Evolutionary conservation across 257 asterid species (phyloP).

Genomic region (Forsythia viridissima): DNA sequence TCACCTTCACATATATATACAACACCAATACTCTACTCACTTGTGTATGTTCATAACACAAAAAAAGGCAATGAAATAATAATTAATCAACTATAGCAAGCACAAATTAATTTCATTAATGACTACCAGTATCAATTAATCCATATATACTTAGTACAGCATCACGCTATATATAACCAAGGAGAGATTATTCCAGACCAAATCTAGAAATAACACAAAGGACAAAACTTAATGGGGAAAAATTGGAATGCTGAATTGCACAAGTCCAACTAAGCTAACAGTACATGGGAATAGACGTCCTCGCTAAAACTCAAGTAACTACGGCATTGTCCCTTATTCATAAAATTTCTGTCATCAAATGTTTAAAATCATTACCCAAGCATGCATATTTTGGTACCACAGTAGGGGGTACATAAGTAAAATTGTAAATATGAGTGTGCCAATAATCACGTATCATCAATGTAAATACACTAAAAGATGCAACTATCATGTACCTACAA

Average conservation of each 20-base stretch:
- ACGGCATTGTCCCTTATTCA: no score
- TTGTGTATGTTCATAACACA: neutral
- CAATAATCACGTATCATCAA: neutral
- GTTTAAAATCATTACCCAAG: no score
- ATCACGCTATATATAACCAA: neutral
- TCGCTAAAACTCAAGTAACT: no score
- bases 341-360: no score
- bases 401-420: no score
- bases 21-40: neutral
- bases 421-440: neutral
- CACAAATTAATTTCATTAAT: neutral
- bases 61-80: conserved; percentile 4
- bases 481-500: neutral
- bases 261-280: neutral
- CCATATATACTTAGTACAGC: neutral
- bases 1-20: conserved; percentile 4
- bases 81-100: neutral
- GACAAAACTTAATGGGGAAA: neutral
- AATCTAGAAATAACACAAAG: neutral
- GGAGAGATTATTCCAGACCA: neutral
- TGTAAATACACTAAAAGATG: neutral
- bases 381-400: no score
- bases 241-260: neutral
- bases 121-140: neutral
- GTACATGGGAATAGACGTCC: neutral